Evolutionary conservation across 106 monocot species (phyloP).

Genomic region (Dioscorea dumetorum): DNA sequence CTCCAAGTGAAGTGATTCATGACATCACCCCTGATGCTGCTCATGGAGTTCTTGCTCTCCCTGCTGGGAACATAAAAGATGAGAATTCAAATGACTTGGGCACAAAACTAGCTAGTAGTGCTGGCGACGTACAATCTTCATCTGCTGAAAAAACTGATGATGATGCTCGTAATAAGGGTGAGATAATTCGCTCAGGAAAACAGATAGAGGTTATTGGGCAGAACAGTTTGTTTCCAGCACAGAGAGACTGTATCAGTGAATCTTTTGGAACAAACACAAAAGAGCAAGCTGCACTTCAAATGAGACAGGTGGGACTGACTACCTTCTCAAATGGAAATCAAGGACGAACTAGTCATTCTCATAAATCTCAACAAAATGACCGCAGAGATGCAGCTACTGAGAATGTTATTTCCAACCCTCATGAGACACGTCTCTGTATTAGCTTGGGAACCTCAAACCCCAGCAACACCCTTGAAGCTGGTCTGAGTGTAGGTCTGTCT

Average conservation of each 20-base stretch:
- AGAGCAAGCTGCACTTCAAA: constrained; percentile 29
- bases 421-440: constrained; percentile 41
- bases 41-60: constrained; percentile 22
- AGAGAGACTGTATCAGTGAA: constrained; percentile 32
- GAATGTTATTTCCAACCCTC: constrained; percentile 19
- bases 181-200: constrained; percentile 15
- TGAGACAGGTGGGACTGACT: constrained; percentile 28
- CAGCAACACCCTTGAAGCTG: constrained; percentile 25
- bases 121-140: constrained; percentile 14
- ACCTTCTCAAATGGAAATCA: constrained; percentile 23
- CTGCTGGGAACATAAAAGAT: constrained; percentile 22
- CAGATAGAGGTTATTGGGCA: constrained; percentile 24
- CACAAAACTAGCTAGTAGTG: constrained; percentile 6
- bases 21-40: constrained; percentile 23
- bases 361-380: constrained; percentile 15
- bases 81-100: constrained; percentile 24
- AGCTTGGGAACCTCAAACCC: constrained; percentile 45
- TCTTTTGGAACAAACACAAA: constrained; percentile 30
- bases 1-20: constrained; percentile 17
- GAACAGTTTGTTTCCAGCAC: constrained; percentile 19
- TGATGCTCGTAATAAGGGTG: constrained; percentile 19
- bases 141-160: constrained; percentile 15
- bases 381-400: constrained; percentile 24
- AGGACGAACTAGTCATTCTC: constrained; percentile 19
- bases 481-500: constrained; percentile 14